Base-by-base conservation (phyloP, 2,329 filamentous ascomycete species). In the Canariomyces notabilis region DNA sequence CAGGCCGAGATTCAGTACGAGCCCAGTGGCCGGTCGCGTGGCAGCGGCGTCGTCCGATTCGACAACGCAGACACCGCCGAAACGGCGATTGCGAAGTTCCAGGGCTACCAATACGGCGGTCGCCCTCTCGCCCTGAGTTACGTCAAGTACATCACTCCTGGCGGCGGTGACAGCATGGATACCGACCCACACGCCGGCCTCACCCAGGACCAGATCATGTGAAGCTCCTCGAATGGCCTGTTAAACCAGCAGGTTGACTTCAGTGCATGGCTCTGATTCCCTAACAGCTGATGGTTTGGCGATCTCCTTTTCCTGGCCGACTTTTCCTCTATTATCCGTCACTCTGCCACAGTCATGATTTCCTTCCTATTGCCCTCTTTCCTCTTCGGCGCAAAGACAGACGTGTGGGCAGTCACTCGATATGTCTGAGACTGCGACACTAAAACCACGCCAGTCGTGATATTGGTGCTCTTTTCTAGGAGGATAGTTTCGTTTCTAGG, bases 1-100 rank as follows among this genome's bases (percentile, higher is more conserved):
- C 89, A 93, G 60, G 93, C 93, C n/a, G 93, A 98, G 70, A 97
- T 98, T 47, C 93, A 98, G 69, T 97, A 98, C 63, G 93, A 98
- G 67, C 86, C 88, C 4, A 97, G 94, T 61, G 93, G 93, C 37
- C 87, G 93, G 59, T 98, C 93, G 50, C 86, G 89, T 54, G 93
- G 93, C 54, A 93, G 87, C 49, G 93, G 93, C 64, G 93, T 98
- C n/a, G 93, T 98, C 46, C 84, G 93, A 52, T 97, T 98, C 64
- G 88, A 94, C 62, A 79, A 71, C 44, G 71, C 80, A 14, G 83
- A 90, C 7, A 94, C 89, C 53, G 89, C 93, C 1, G 89, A 95
- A 59, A 96, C 89, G 18, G 85, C 91, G 37, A 97, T 98, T 60
- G 80, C 88, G 61, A 98, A 98, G 67, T 98, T 98, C 73, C 91